A percentile compares a stretch with the other conserved stretches of the same genome.
Evolutionary conservation across 2,329 filamentous ascomycete species (phyloP).

Genomic region (Periconia sp.): DNA sequence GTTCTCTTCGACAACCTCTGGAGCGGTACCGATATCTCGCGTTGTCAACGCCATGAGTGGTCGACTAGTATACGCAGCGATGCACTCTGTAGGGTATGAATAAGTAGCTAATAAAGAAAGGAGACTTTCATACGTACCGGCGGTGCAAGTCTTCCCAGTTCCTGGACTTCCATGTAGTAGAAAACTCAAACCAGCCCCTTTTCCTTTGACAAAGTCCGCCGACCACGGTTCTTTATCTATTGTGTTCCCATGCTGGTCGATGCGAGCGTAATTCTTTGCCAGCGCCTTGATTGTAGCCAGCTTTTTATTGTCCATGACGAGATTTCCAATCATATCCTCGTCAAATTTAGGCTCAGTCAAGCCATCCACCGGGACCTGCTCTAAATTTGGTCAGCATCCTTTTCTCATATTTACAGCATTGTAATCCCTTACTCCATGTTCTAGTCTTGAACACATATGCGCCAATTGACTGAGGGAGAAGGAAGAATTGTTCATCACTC

Average conservation of each 20-base stretch:
- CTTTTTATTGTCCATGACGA: slow-evolving; percentile 36
- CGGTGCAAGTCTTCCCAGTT: slow-evolving; percentile 27
- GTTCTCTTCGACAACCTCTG: slow-evolving; percentile 6
- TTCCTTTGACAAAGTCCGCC: slow-evolving; percentile 58
- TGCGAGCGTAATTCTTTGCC: slow-evolving; percentile 27
- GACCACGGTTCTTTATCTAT: slow-evolving; percentile 34
- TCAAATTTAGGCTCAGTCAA: slow-evolving; percentile 33
- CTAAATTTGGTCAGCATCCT: background rate
- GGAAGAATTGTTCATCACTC: slow-evolving; percentile 4
- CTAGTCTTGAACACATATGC: slow-evolving; percentile 15
- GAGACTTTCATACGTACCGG: slow-evolving; percentile 23
- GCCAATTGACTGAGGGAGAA: slow-evolving; percentile 4
- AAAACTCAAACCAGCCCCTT: slow-evolving; percentile 58
- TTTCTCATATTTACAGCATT: background rate
- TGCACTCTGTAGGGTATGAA: slow-evolving; percentile 35
- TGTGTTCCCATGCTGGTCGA: slow-evolving; percentile 17
- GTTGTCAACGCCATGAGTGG: slow-evolving; percentile 40
- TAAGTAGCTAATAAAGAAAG: background rate
- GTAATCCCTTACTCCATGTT: slow-evolving; percentile 14
- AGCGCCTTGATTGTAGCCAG: slow-evolving; percentile 33
- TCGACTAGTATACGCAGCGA: slow-evolving; percentile 37
- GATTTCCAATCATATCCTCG: slow-evolving; percentile 30
- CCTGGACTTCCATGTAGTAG: slow-evolving; percentile 29
- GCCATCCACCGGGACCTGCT: slow-evolving; percentile 25
- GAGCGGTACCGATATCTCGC: slow-evolving; percentile 32